Conservation (phyloP, 164 flowering plant genomes). For the Annona squamosa region DNA sequence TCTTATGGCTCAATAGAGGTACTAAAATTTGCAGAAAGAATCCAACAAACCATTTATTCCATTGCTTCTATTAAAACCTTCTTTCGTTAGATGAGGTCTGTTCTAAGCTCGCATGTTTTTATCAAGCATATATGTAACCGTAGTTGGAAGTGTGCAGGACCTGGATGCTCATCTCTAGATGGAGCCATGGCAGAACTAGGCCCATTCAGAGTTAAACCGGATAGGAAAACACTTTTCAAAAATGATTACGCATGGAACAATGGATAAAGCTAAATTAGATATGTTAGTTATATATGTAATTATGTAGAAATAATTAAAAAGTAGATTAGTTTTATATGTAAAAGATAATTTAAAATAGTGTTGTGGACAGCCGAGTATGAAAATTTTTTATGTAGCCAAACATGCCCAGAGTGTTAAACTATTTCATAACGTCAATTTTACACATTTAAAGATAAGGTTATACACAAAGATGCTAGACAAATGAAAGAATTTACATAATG, state of each 20-base stretch:
- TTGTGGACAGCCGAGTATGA: too few relatives aligned
- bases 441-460: too few relatives aligned
- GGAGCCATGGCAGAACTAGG: constrained; percentile 39
- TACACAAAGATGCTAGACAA: too few relatives aligned
- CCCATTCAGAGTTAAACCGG: constrained; percentile 28
- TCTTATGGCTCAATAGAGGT: constrained; percentile 10
- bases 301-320: too few relatives aligned
- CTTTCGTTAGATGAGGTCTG: background rate
- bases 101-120: background rate
- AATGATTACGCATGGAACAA: constrained; percentile 28
- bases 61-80: background rate
- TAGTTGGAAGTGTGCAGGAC: constrained; percentile 20
- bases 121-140: background rate
- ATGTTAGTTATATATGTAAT: too few relatives aligned
- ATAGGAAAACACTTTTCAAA: constrained; percentile 20
- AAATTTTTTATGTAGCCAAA: too few relatives aligned
- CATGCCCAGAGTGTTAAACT: too few relatives aligned
- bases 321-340: too few relatives aligned
- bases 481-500: too few relatives aligned
- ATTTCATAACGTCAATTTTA: too few relatives aligned
- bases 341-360: too few relatives aligned
- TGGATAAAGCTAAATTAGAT: background rate
- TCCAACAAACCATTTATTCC: background rate
- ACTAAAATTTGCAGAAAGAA: background rate
- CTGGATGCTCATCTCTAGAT: constrained; percentile 34